phyloP scores from a whole-genome alignment of 2,329 filamentous ascomycete species.

The Fusarium caatingaense region DNA sequence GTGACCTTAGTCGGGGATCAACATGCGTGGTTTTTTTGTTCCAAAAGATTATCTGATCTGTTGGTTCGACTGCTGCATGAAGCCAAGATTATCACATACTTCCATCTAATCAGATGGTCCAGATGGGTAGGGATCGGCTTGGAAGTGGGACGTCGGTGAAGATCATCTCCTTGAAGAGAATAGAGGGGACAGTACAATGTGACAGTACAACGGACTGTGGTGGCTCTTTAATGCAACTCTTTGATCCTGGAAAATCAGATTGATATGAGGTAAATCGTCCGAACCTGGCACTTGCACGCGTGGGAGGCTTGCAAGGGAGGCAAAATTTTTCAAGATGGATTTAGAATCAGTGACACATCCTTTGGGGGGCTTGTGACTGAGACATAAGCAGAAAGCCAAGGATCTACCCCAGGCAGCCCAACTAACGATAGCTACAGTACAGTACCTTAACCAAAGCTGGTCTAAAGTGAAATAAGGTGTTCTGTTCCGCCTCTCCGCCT shows the following conservation, averaged over 20 bases:
- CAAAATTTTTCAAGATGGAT: not conserved
- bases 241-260: constrained; percentile 1
- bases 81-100: constrained; percentile 23
- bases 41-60: constrained; percentile 18
- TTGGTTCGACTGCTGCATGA: constrained; percentile 10
- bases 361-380: not conserved
- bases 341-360: not conserved
- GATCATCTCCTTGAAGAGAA: not conserved
- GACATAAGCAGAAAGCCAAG: not conserved
- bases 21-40: constrained; percentile 1
- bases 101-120: constrained; percentile 28
- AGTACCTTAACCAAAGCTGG: not conserved
- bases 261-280: constrained; percentile 4
- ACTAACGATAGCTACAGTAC: too few species aligned
- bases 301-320: not conserved
- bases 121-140: constrained; percentile 20
- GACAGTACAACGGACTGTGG: not conserved
- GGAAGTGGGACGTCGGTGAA: not conserved
- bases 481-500: not conserved
- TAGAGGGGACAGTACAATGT: not conserved
- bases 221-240: not conserved
- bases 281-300: not conserved
- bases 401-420: not conserved
- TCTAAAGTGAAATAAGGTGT: not conserved
- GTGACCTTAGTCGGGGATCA: not conserved